Evolutionary conservation across 2,329 filamentous ascomycete genomes (phyloP).

Genomic region (Aspergillus calidoustus): DNA sequence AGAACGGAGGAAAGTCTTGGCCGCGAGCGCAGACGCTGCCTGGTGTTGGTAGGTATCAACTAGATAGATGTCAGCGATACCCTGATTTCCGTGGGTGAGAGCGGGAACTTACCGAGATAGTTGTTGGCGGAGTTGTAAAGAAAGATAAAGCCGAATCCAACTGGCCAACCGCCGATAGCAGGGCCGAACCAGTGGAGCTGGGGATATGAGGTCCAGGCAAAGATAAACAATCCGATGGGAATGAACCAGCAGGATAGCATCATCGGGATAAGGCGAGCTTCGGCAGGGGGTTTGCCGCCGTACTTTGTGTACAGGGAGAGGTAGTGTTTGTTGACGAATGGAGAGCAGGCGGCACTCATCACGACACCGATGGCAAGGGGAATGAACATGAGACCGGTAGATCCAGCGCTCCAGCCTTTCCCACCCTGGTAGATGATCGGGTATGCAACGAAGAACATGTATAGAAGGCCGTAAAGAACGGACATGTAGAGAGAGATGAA

Average conservation of each 20-base stretch:
- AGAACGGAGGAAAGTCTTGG: slow-evolving; percentile 78
- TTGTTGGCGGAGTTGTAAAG: slow-evolving; percentile 80
- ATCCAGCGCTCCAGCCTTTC: slow-evolving; percentile 76
- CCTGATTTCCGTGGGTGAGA: background rate
- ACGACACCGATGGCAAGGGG: slow-evolving; percentile 78
- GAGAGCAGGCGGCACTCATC: slow-evolving; percentile 67
- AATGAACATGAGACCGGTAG: slow-evolving; percentile 85
- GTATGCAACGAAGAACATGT: slow-evolving; percentile 58
- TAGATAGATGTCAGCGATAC: slow-evolving; percentile 13
- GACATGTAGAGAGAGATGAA: slow-evolving; percentile 85
- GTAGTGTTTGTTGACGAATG: slow-evolving; percentile 82
- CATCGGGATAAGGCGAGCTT: slow-evolving; percentile 80
- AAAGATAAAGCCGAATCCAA: slow-evolving; percentile 83
- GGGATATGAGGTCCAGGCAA: slow-evolving; percentile 71
- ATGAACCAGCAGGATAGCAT: slow-evolving; percentile 77
- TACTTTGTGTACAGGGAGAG: slow-evolving; percentile 65
- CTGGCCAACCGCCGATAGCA: slow-evolving; percentile 69
- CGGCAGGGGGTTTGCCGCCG: slow-evolving; percentile 75
- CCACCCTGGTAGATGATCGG: slow-evolving; percentile 74
- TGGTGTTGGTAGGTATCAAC: slow-evolving; percentile 72
- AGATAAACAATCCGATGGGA: slow-evolving; percentile 68
- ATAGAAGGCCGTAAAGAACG: slow-evolving; percentile 62
- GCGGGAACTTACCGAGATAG: slow-evolving; percentile 57
- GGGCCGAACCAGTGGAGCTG: slow-evolving; percentile 72
- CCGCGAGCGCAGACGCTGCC: slow-evolving; percentile 78